Evolutionary conservation across 345 rosid genomes (phyloP).

Genomic region (Carallia pectinifolia): DNA sequence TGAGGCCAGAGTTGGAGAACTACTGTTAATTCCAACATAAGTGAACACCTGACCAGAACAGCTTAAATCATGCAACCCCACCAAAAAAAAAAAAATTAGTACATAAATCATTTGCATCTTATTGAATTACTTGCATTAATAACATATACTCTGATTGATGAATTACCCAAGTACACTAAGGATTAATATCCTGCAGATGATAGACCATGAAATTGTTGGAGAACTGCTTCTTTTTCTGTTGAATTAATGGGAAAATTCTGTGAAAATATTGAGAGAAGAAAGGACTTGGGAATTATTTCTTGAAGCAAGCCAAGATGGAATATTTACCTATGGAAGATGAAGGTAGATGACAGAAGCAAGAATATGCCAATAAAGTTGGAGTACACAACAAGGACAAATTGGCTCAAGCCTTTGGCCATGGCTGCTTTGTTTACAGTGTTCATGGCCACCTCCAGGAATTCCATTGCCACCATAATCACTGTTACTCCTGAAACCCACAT

Average conservation of each 20-base stretch:
- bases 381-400: conserved; percentile 32
- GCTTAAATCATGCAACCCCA: conserved; percentile 17
- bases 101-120: no score
- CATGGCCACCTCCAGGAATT: conserved; percentile 31
- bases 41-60: conserved; percentile 33
- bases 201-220: conserved; percentile 22
- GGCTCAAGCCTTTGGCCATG: conserved; percentile 36
- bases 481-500: conserved; percentile 22
- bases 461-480: conserved; percentile 28
- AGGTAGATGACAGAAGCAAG: conserved; percentile 28
- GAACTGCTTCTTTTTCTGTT: conserved; percentile 24
- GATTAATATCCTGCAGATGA: conserved; percentile 28
- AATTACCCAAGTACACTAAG: conserved; percentile 24
- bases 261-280: not conserved
- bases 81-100: no score
- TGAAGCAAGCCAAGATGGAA: no score
- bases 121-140: not conserved
- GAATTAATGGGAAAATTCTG: not conserved
- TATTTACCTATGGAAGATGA: conserved; percentile 33
- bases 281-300: not conserved
- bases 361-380: conserved; percentile 26
- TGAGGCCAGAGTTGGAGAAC: conserved; percentile 48
- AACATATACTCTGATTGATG: not conserved
- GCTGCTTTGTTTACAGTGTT: conserved; percentile 39
- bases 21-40: conserved; percentile 35